Base-by-base conservation (phyloP, 768 basidiomycete species). In the Boletus rufocinnamomeus region DNA sequence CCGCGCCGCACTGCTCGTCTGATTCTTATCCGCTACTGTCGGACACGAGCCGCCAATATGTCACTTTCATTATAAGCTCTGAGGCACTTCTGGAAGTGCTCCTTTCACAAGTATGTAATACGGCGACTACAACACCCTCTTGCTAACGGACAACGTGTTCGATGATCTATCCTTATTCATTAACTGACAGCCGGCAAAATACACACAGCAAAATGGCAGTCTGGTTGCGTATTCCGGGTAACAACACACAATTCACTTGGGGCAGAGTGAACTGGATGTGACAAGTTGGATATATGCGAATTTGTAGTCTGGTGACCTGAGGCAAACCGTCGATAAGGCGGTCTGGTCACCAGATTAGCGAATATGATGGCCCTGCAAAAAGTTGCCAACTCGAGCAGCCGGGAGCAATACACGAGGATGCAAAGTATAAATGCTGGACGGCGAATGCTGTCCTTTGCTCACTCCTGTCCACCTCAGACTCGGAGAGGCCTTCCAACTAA, bases 371-470 rank as follows among this genome's bases (percentile, higher is more conserved):
- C 30, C 44, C 43, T 40, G 38, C 6, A n/a, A 17, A 51, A 40
- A 9, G 32, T 51, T 40, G 16, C 43, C 43, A 62, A 54, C 49
- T 41, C 19, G 41, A 49, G 50, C 10, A 47, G 21, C n/a, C 32
- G 41, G 23, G 6, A 30, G 14, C 11, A 2, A 58, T 35, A 23
- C 47, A 40, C 40, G 63, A 51, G 52, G 55, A 40, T 19, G 9
- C 25, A 16, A n/a, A 41, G 51, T 65, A 67, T 67, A 67, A 67
- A 68, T 32, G n/a, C 46, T 35, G 34, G 53, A 37, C 13, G 28
- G 34, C 13, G 13, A 28, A 52, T 9, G 27, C 7, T 10, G n/a
- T 40, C 23, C 38, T 34, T 16, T 40, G 19, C 16, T 38, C 34
- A 59, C 19, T 38, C 28, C 48, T 11, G 5, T 48, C 41, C 27